Evolutionary conservation across 202 grass and related monocot genomes (phyloP).

Genomic region (Elaeis oleifera): DNA sequence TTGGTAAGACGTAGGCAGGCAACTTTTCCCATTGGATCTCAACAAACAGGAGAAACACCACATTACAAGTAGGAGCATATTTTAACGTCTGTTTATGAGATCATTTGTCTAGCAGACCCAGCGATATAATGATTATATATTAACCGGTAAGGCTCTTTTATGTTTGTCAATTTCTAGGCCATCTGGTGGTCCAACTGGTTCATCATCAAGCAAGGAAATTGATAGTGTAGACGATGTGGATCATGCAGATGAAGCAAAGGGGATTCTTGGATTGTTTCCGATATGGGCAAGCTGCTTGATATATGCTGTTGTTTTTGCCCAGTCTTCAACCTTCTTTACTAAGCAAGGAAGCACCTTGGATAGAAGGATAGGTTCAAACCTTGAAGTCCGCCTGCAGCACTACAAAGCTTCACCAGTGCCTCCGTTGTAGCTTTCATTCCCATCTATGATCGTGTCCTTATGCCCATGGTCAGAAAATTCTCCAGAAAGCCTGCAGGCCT

Average conservation of each 20-base stretch:
- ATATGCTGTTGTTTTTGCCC: conserved; percentile 46
- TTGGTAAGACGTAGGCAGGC: not conserved
- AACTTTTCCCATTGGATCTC: not conserved
- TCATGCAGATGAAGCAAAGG: conserved; percentile 8
- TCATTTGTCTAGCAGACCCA: no score
- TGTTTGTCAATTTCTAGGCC: no score
- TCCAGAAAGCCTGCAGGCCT: conserved; percentile 24
- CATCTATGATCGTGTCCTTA: conserved; percentile 35
- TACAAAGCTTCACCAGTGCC: conserved; percentile 27
- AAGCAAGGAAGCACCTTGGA: conserved; percentile 49
- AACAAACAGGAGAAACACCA: not conserved
- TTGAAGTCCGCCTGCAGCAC: conserved; percentile 33
- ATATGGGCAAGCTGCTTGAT: conserved; percentile 38
- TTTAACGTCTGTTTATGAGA: no score
- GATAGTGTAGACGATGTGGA: not conserved
- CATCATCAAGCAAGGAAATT: not conserved
- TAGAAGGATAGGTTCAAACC: conserved; percentile 4
- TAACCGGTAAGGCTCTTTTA: no score
- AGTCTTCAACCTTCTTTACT: conserved; percentile 47
- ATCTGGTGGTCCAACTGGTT: no score
- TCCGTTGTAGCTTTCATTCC: conserved; percentile 39
- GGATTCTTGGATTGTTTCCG: conserved; percentile 26
- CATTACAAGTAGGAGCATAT: no score
- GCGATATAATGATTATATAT: no score
- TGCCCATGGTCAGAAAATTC: conserved; percentile 20